These are phyloP conservation scores for Antrodiella citrinella DNA, from an alignment of 768 basidiomycete species.

Conservation along the genomic window DNA sequence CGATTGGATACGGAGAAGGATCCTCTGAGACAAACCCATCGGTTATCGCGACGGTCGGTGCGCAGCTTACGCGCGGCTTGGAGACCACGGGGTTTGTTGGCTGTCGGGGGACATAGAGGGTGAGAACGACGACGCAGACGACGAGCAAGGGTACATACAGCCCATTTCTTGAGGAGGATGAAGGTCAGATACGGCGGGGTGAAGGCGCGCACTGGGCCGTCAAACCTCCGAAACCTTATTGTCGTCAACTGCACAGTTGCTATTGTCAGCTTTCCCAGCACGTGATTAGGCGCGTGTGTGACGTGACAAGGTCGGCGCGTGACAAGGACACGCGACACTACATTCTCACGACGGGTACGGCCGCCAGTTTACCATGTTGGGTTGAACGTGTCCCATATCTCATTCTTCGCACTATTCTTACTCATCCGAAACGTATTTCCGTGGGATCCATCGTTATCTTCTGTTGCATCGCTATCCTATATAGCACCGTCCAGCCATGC, in stretches of 20 bases:
- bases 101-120: constrained; percentile 30
- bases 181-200: constrained; percentile 30
- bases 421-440: too few species aligned
- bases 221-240: constrained; percentile 35
- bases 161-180: constrained; percentile 65
- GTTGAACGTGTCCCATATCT: too few species aligned
- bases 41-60: constrained; percentile 87
- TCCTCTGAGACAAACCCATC: constrained; percentile 84
- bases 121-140: constrained; percentile 3
- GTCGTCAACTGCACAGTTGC: constrained; percentile 26
- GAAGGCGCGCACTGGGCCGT: constrained; percentile 16
- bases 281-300: constrained; percentile 9
- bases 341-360: too few species aligned
- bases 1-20: background rate
- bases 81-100: constrained; percentile 98
- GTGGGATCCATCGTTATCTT: too few species aligned
- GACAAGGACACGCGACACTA: too few species aligned
- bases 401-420: too few species aligned
- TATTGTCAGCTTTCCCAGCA: constrained; percentile 21
- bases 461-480: too few species aligned
- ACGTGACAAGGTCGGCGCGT: background rate
- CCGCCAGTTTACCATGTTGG: too few species aligned
- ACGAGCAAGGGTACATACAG: constrained; percentile 48
- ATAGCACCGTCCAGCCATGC: too few species aligned
- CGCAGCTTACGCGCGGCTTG: constrained; percentile 99